Evolutionary conservation across 352 stramenopile species (phyloP), one percentile per base, ranked within the genome.

Genomic region (Albugo laibachii): DNA sequence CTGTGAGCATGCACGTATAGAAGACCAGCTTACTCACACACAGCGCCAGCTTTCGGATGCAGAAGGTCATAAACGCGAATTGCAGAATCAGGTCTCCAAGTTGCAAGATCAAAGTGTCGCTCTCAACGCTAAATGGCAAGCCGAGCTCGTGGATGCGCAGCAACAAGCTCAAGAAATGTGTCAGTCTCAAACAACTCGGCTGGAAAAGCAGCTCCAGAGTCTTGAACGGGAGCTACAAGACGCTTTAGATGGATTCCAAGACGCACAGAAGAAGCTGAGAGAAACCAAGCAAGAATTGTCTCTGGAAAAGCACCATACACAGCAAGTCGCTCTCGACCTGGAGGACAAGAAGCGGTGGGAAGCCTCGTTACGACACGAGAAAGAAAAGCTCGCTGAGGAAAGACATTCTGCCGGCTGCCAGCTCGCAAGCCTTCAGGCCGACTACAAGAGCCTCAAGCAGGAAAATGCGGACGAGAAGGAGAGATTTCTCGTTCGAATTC

Each of bases 391-490:
- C 8, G 24, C 24, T 3, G 24, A 31, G 24, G 24, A 31, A 31
- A 31, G 24, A 8, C 24, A 31, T 31, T 31, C 24, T 31, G 24
- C 24, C 8, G 24, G 24, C 24, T 31, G 24, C 8, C 24, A 31
- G 24, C 24, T 62, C 10, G 45, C 50, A 5, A 56, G 63, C 37
- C 53, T 65, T 19, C 37, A 59, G 5, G 42, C 48, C 5, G 42
- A 66, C 42, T 24, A 61, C 19, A 36, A 50, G 13, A 21, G 41
- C 13, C 16, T 63, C 14, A 46, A 65, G 16, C 45, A 44, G 34
- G 64, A 74, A 20, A 24, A 24, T 19, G 20, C 38, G 20, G 16
- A 24, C 38, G 20, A 24, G 16, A 43, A 43, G 38, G 16, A 43
- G 16, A 19, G 20, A 43, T 24, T 43, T 19, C 16, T 24, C 38